Conservation (phyloP, 2,329 filamentous ascomycete species). For the Ilyonectria destructans region DNA sequence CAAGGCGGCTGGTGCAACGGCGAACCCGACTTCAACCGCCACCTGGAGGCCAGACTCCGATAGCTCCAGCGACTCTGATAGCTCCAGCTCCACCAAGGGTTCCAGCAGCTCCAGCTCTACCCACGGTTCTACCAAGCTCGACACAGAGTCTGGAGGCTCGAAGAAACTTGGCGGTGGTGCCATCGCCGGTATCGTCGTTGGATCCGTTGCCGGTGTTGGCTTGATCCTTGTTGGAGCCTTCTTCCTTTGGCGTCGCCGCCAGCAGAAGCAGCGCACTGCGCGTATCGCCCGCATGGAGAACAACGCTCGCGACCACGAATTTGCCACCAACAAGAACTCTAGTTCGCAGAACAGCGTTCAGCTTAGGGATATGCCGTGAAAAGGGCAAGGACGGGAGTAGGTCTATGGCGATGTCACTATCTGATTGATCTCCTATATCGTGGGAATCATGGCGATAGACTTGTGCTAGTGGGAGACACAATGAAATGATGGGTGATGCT, state of each 20-base stretch:
- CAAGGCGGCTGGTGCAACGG: constrained; percentile 36
- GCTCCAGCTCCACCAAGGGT: background rate
- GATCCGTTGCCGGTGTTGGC: constrained; percentile 74
- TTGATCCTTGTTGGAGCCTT: constrained; percentile 73
- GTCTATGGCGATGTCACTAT: background rate
- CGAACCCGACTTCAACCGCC: constrained; percentile 29
- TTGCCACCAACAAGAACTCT: constrained; percentile 13
- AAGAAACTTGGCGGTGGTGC: constrained; percentile 72
- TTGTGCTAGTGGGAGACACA: background rate
- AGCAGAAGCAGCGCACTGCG: constrained; percentile 39
- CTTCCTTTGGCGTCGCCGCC: constrained; percentile 62
- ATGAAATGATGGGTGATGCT: background rate
- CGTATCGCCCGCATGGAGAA: constrained; percentile 21
- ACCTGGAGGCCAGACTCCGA: constrained; percentile 33
- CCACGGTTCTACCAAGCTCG: constrained; percentile 11
- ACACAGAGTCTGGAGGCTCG: constrained; percentile 54
- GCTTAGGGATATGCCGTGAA: constrained; percentile 1
- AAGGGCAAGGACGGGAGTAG: background rate
- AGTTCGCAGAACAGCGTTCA: constrained; percentile 14
- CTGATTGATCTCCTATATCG: background rate
- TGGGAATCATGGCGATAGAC: background rate
- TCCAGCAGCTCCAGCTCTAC: background rate
- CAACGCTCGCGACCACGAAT: constrained; percentile 1
- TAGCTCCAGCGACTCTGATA: constrained; percentile 26
- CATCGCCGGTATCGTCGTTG: constrained; percentile 79